These are phyloP conservation scores for Cladobotryum protrusum DNA, from an alignment of 2,329 filamentous ascomycete species.

Conservation along the genomic window DNA sequence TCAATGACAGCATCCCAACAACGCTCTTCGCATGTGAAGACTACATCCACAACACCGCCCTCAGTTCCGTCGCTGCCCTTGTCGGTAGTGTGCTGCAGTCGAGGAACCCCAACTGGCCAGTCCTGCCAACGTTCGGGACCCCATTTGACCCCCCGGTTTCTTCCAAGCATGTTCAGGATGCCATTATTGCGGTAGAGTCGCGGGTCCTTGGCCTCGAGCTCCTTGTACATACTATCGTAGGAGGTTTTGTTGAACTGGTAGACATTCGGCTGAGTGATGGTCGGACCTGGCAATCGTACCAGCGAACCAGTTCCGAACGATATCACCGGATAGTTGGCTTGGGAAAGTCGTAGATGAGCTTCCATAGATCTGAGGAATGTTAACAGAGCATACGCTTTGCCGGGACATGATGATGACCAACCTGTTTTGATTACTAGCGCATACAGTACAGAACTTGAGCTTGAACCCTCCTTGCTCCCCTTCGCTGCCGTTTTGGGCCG, in stretches of 20 bases:
- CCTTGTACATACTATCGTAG: slow-evolving; percentile 90
- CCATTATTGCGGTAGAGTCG: slow-evolving; percentile 88
- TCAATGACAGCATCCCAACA: slow-evolving; percentile 98
- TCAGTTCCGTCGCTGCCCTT: slow-evolving; percentile 77
- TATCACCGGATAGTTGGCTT: slow-evolving; percentile 87
- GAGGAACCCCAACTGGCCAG: slow-evolving; percentile 82
- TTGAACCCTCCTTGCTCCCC: slow-evolving; percentile 63
- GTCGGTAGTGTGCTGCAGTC: slow-evolving; percentile 68
- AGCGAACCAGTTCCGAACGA: slow-evolving; percentile 95
- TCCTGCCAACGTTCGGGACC: slow-evolving; percentile 97
- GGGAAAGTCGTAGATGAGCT: slow-evolving; percentile 87
- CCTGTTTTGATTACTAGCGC: slow-evolving; percentile 96
- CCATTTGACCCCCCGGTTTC: slow-evolving; percentile 89
- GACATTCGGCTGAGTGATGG: slow-evolving; percentile 89
- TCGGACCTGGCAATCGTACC: slow-evolving; percentile 85
- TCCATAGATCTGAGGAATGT: slow-evolving; percentile 60
- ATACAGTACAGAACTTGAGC: slow-evolving; percentile 97
- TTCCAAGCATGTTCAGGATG: slow-evolving; percentile 88
- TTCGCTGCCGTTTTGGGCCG: slow-evolving; percentile 38
- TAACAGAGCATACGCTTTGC: slow-evolving; percentile 1
- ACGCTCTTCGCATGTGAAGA: slow-evolving; percentile 95
- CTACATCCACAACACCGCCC: slow-evolving; percentile 82
- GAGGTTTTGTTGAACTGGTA: slow-evolving; percentile 98
- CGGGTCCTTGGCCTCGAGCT: slow-evolving; percentile 78
- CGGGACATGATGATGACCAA: slow-evolving; percentile 37